These are phyloP conservation scores for Penicillium nucicola DNA, from an alignment of 495 filamentous ascomycete species.

Conservation along the genomic window DNA sequence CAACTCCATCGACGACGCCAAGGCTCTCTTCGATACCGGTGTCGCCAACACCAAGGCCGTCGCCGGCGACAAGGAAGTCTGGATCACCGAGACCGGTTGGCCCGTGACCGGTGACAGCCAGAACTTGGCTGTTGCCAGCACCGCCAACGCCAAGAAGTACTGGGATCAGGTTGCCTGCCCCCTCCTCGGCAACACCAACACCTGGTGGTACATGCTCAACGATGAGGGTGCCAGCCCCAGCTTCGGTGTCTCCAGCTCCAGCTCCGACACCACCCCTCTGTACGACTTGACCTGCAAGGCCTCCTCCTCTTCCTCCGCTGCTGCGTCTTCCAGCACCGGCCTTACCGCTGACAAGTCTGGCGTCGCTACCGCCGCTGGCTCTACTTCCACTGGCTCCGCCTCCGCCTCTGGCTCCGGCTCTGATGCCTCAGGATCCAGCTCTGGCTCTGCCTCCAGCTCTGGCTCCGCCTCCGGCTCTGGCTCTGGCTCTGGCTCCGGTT, in stretches of 20 bases:
- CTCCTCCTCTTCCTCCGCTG: constrained; percentile 17
- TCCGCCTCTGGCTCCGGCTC: constrained; percentile 15
- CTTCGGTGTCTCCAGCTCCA: constrained; percentile 61
- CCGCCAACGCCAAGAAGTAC: constrained; percentile 71
- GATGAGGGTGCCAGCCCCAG: constrained; percentile 63
- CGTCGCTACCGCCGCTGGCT: constrained; percentile 3
- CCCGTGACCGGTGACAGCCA: constrained; percentile 64
- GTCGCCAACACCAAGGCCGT: constrained; percentile 54
- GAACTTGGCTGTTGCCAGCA: constrained; percentile 59
- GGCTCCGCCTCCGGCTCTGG: constrained; percentile 12
- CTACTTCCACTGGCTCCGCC: constrained; percentile 9
- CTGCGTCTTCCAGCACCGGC: constrained; percentile 18
- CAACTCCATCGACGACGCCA: constrained; percentile 62
- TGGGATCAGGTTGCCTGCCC: constrained; percentile 78
- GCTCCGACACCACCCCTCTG: constrained; percentile 55
- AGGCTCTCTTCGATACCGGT: constrained; percentile 60
- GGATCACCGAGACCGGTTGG: constrained; percentile 91
- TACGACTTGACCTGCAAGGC: constrained; percentile 61
- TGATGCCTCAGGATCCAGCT: constrained; percentile 12
- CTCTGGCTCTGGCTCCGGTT: constrained; percentile 15
- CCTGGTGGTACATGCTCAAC: constrained; percentile 73
- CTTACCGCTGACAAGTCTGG: constrained; percentile 5
- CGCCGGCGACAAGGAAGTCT: constrained; percentile 66
- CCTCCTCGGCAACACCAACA: constrained; percentile 63
- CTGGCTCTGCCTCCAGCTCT: constrained; percentile 11